Percentiles rank a stretch among this genome's conserved stretches.
These are phyloP conservation scores for Cyanidiococcus yangmingshanensis DNA, from an alignment of 23 red algal genomes.

Conservation along the genomic window DNA sequence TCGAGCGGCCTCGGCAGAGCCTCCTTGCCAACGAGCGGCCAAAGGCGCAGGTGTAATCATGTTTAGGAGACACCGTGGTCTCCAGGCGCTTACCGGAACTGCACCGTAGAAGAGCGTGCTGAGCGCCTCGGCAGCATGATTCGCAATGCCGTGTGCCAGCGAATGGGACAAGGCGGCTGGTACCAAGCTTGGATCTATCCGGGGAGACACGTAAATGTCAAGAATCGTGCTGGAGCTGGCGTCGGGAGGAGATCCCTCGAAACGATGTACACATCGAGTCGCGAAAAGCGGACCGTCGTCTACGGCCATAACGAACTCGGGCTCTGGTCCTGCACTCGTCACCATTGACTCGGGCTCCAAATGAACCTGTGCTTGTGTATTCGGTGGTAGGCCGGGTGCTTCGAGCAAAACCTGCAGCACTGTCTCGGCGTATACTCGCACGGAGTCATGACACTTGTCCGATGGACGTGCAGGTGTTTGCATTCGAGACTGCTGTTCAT, in stretches of 20 bases:
- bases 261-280: neutral
- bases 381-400: neutral
- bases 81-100: neutral
- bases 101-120: neutral
- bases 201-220: neutral
- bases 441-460: neutral
- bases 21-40: conserved; percentile 3
- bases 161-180: neutral
- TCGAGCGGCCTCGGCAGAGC: neutral
- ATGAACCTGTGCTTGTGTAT: neutral
- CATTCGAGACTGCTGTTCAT: neutral
- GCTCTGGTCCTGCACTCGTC: neutral
- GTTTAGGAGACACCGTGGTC: neutral
- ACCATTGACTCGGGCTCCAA: neutral
- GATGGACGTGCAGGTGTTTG: neutral
- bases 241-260: neutral
- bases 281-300: neutral
- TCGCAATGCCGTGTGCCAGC: conserved; percentile 2
- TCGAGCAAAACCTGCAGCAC: conserved; percentile 1
- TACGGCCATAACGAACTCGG: neutral
- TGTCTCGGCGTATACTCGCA: neutral
- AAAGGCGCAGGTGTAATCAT: neutral
- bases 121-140: neutral
- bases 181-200: neutral
- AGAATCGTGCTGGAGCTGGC: neutral